Base-by-base conservation (phyloP, 495 filamentous ascomycete genomes). In the Durotheca rogersii region DNA sequence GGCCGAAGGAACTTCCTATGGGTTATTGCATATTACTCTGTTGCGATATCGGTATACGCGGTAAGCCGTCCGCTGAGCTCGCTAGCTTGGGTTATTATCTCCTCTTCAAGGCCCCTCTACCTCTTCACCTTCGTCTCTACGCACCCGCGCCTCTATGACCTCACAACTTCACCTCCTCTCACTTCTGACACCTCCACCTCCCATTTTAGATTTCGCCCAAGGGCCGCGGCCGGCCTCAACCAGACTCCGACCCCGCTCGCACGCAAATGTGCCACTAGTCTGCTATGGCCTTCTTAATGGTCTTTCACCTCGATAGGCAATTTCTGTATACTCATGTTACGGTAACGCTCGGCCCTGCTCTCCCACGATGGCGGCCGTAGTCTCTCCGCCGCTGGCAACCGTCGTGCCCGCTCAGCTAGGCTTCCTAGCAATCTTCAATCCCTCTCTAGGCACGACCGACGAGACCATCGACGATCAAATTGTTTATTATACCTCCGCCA, bases 341-440 rank as follows among this genome's bases (percentile, higher is more conserved):
- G 23, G 12, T 47, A 21, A 47, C 37, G 50, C 34, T 15, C 39
- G 19, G 7, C 29, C n/a, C 42, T 17, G 21, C 35, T 36, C n/a
- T 19, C 15, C 38, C 50, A 30, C 45, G 38, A 54, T 58, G 62
- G 47, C 53, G 34, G 36, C 44, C 0, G 17, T 47, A 20, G 33
- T 36, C 18, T 53, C 56, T 20, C 49, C 59, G 6, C 42, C 43
- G 41, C 58, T 30, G 15, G 53, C 49, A 31, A 58, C 56, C 18
- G 36, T 75, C 29, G 76, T 88, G 42, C 93, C 93, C 21, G 93
- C 93, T 19, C 84, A 89, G 58, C 80, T 97, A 14, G 84, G 87
- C 35, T 95, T 89, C 62, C 79, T 97, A 25, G 84, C 90, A 47
- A 91, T 97, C 67, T 97, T 94, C 75, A 97, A 95, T 65, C 93